Evolutionary conservation across 257 asterid genomes (phyloP), one percentile per base, ranked within the genome.

Genomic region (Solanum sejunctum): DNA sequence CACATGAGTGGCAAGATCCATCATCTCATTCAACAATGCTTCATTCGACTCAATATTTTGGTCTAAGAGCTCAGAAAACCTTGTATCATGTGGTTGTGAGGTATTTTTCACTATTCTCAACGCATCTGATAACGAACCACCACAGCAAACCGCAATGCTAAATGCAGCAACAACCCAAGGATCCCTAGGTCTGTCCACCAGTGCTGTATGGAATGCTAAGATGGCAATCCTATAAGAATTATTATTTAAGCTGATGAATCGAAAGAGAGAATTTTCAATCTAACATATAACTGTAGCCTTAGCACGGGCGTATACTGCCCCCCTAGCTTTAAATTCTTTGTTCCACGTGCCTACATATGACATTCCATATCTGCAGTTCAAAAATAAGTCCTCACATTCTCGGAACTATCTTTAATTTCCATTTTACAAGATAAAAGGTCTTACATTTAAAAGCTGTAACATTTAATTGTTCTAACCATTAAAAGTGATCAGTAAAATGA

Each of bases 121-220:
- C 43, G 86, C 87, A n/a, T 88, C 88, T 5, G 61, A 77, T 49
- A 84, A 66, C 28, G 85, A 79, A 61, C 86, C 90, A 16, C 90
- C 84, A 61, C 55, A 57, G 66, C 85, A 61, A 3, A 88, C 86
- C 13, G 88, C 87, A 79, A 85, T 66, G 56, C 90, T 56, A 70
- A 88, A 88, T 55, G 88, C 90, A 70, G 90, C 90, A 83, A 88
- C 83, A 81, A 88, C 90, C 84, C 78, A 20, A 13, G 90, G 90
- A 82, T 88, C 85, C 57, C 85, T 80, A 8, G 90, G 90, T 58
- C 71, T 78, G 80, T 88, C 90, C 49, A 12, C 71, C 66, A 88
- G 51, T 36, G 90, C 90, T 85, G 85, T 88, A 71, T 88, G 90
- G 82, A 88, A 88, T 41, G 90, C 87, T 61, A 88, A 88, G 64